phyloP scores from a whole-genome alignment of 306 rosid species.

The Corylus heterophylla region DNA sequence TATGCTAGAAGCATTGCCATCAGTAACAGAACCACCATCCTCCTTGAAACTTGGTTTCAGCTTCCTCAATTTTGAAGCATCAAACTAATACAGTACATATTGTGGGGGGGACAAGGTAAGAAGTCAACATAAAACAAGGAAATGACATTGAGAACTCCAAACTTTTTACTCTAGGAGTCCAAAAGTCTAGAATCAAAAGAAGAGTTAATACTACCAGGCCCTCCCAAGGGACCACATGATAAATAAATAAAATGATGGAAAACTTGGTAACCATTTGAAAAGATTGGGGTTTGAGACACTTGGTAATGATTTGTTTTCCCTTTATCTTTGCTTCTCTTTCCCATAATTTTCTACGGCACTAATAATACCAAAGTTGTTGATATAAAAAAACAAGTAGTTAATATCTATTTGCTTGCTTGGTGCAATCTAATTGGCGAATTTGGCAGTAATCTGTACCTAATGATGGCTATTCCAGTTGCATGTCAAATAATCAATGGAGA shows the following conservation, averaged over 20 bases:
- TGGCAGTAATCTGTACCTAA: background rate
- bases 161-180: background rate
- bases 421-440: background rate
- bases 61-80: conserved; percentile 75
- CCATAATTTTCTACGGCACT: background rate
- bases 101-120: background rate
- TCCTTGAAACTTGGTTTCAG: conserved; percentile 83
- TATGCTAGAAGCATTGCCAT: conserved; percentile 90
- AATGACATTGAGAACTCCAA: background rate
- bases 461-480: background rate
- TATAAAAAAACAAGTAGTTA: background rate
- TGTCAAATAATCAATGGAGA: background rate
- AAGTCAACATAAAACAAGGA: background rate
- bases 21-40: conserved; percentile 83
- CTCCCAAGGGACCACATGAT: background rate
- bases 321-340: background rate
- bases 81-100: conserved; percentile 83
- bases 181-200: background rate
- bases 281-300: background rate
- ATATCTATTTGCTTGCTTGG: background rate
- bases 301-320: background rate
- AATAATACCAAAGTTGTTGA: background rate
- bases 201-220: background rate
- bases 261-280: background rate
- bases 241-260: background rate